Evolutionary conservation across 495 filamentous ascomycete species (phyloP).

Genomic region (Parachaetomium inaequale): DNA sequence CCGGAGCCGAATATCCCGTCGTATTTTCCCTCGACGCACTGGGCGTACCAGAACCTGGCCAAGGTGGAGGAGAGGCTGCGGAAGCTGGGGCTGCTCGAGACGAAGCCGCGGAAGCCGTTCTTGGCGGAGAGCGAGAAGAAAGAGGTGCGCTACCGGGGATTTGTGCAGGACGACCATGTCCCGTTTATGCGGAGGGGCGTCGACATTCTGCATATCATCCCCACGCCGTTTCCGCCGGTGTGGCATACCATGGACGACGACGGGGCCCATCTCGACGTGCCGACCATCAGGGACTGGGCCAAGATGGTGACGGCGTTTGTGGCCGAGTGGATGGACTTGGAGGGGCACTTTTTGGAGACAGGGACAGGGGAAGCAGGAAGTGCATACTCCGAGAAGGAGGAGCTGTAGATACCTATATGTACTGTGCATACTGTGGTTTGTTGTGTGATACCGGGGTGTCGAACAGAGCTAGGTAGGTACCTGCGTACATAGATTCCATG

Average conservation of each 20-base stretch:
- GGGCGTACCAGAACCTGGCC: constrained; percentile 78
- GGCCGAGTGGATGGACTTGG: constrained; percentile 91
- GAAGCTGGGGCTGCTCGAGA: constrained; percentile 39
- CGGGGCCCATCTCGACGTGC: constrained; percentile 76
- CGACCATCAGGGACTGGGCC: constrained; percentile 85
- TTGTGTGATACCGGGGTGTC: no score
- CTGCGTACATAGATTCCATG: no score
- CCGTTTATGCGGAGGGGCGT: constrained; percentile 85
- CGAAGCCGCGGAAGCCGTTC: constrained; percentile 34
- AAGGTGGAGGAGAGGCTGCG: constrained; percentile 67
- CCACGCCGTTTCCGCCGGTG: constrained; percentile 72
- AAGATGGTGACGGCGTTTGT: constrained; percentile 77
- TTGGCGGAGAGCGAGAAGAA: constrained; percentile 54
- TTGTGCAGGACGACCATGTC: constrained; percentile 80
- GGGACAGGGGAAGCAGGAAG: neutral
- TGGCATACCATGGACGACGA: constrained; percentile 89
- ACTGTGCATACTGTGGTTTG: no score
- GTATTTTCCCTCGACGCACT: constrained; percentile 85
- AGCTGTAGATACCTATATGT: constrained; percentile 17
- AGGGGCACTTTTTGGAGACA: constrained; percentile 54
- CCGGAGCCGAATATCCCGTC: constrained; percentile 67
- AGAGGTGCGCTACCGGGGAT: constrained; percentile 44
- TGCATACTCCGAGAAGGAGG: constrained; percentile 19
- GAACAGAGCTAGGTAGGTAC: no score
- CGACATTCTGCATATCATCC: constrained; percentile 82